Conservation (phyloP, 1,284 basidiomycete genomes). For the Phylloporus gajari region DNA sequence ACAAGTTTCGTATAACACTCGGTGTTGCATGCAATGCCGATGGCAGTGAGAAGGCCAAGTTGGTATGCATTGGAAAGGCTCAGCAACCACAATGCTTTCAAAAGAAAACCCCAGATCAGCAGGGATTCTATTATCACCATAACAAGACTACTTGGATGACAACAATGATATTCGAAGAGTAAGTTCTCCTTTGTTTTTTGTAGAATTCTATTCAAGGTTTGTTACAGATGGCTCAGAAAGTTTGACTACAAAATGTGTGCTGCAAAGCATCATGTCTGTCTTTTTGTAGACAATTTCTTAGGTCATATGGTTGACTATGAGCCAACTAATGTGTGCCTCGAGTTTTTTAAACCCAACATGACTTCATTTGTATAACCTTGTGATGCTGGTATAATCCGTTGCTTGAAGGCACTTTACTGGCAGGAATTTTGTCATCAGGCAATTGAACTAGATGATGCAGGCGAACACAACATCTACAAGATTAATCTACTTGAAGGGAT, state of each 20-base stretch:
- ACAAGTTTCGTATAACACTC: neutral
- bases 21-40: constrained; percentile 13
- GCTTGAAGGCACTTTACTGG: constrained; percentile 4
- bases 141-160: constrained; percentile 20
- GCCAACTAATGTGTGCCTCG: neutral
- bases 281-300: constrained; percentile 28
- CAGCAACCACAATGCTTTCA: neutral
- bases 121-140: neutral
- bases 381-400: constrained; percentile 9
- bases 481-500: neutral
- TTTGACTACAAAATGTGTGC: constrained; percentile 25
- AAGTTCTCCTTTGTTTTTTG: neutral
- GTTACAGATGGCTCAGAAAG: constrained; percentile 27
- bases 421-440: neutral
- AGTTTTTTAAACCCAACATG: constrained; percentile 14
- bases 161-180: constrained; percentile 10
- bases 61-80: constrained; percentile 6
- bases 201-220: neutral
- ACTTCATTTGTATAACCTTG: constrained; percentile 13
- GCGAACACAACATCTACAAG: constrained; percentile 5
- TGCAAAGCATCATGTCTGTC: constrained; percentile 25
- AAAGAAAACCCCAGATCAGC: neutral
- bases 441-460: constrained; percentile 6
- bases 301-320: neutral
- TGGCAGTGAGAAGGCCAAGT: constrained; percentile 6